Conservation (phyloP, 352 stramenopile genomes). For the Phytopythium boreale region DNA sequence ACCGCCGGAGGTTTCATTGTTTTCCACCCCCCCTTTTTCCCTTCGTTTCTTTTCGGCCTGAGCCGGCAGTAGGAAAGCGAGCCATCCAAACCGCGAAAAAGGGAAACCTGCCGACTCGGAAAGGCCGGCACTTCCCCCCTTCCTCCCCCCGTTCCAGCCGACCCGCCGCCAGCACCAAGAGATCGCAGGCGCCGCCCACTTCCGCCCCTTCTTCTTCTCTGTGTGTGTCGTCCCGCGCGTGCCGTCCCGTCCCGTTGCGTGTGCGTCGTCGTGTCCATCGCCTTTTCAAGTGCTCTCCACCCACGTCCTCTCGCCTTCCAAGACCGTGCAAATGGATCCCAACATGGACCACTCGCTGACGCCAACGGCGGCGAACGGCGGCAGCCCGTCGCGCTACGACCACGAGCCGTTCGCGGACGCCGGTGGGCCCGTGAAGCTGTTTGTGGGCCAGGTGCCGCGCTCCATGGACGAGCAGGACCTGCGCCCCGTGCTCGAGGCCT, state of each 20-base stretch:
- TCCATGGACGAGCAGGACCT: slow-evolving; percentile 88
- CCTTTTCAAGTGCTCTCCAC: not conserved
- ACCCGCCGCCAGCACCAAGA: not conserved
- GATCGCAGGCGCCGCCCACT: not conserved
- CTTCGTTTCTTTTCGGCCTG: not conserved
- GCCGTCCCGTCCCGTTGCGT: not conserved
- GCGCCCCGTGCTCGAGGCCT: slow-evolving; percentile 82
- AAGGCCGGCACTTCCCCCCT: not conserved
- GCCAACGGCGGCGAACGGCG: not conserved
- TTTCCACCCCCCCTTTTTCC: not conserved
- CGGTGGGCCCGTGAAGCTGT: slow-evolving; percentile 69
- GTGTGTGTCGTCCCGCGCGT: slow-evolving; percentile 7
- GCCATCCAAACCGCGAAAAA: slow-evolving; percentile 4
- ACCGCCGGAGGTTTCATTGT: not conserved
- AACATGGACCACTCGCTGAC: not conserved
- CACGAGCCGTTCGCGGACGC: slow-evolving; percentile 4
- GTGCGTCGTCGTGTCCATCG: slow-evolving; percentile 1
- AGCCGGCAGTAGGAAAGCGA: not conserved
- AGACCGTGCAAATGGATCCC: not conserved
- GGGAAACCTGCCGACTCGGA: not conserved
- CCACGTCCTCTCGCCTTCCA: not conserved
- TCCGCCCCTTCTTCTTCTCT: not conserved
- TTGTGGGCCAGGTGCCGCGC: slow-evolving; percentile 85
- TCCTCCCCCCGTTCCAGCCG: not conserved
- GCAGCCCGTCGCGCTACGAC: not conserved